A percentile compares a stretch with the other conserved stretches of the same genome.
Evolutionary conservation across 2,329 filamentous ascomycete species (phyloP).

Genomic region (Leptographium wingfieldii): DNA sequence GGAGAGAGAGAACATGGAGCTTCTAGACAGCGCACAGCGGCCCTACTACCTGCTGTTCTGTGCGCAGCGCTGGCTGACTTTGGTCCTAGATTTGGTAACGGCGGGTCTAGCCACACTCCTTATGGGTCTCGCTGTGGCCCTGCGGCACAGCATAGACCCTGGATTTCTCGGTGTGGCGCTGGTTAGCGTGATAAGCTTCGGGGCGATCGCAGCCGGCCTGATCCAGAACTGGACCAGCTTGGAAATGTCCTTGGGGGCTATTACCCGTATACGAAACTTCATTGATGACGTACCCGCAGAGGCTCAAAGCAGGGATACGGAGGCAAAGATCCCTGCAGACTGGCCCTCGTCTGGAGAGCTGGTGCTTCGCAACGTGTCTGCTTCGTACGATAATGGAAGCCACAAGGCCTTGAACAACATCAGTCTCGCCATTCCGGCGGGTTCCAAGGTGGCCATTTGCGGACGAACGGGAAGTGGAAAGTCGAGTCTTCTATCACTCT

Average conservation of each 20-base stretch:
- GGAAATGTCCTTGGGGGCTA: slow-evolving; percentile 17
- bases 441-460: slow-evolving; percentile 23
- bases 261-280: slow-evolving; percentile 14
- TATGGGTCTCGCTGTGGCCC: slow-evolving; percentile 22
- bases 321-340: neutral
- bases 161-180: slow-evolving; percentile 21
- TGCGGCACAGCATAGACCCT: slow-evolving; percentile 18
- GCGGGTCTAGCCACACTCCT: slow-evolving; percentile 23
- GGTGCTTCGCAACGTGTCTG: neutral
- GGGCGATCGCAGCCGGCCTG: slow-evolving; percentile 11
- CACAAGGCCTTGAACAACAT: slow-evolving; percentile 14
- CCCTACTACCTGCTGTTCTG: slow-evolving; percentile 45
- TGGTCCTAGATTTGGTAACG: slow-evolving; percentile 26
- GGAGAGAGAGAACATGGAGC: slow-evolving; percentile 28
- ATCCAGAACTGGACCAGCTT: slow-evolving; percentile 17
- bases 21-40: slow-evolving; percentile 40
- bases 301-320: neutral
- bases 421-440: slow-evolving; percentile 16
- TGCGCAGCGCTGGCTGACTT: slow-evolving; percentile 41
- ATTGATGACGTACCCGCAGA: slow-evolving; percentile 6
- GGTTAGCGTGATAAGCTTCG: slow-evolving; percentile 17
- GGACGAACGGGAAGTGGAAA: slow-evolving; percentile 22
- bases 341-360: slow-evolving; percentile 3
- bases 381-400: slow-evolving; percentile 4
- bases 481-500: slow-evolving; percentile 20